Percentiles rank a stretch among this genome's conserved stretches.
Conservation (phyloP, 2,329 filamentous ascomycete species). For the Fusarium nisikadoi region DNA sequence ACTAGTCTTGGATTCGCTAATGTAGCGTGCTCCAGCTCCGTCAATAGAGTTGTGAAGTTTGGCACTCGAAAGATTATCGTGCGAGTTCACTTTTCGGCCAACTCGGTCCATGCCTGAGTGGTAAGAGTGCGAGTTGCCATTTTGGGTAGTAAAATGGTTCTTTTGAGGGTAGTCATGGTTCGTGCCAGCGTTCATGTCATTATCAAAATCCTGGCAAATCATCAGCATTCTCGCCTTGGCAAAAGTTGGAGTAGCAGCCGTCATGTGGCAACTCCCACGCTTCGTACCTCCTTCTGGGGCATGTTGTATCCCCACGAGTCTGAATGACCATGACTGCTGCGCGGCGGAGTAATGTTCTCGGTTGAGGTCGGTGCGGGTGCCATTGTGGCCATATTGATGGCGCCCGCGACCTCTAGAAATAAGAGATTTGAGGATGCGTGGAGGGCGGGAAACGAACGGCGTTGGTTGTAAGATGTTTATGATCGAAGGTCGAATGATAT, state of each 20-base stretch:
- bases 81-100: conserved; percentile 52
- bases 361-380: conserved; percentile 61
- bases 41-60: conserved; percentile 42
- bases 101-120: conserved; percentile 43
- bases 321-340: conserved; percentile 60
- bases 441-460: conserved; percentile 1
- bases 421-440: neutral
- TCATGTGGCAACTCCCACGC: neutral
- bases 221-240: conserved; percentile 24
- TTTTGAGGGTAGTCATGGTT: conserved; percentile 36
- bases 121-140: conserved; percentile 43
- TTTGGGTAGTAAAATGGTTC: conserved; percentile 33
- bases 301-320: conserved; percentile 56
- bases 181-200: conserved; percentile 26
- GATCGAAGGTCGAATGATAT: neutral
- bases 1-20: conserved; percentile 42
- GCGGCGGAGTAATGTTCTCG: conserved; percentile 59
- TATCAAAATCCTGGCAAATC: conserved; percentile 33
- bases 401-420: conserved; percentile 45
- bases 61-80: conserved; percentile 46
- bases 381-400: conserved; percentile 62
- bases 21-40: conserved; percentile 35
- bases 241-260: neutral
- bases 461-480: neutral
- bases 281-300: conserved; percentile 53